These are phyloP conservation scores for Colletotrichum lindemuthianum DNA, from an alignment of 2,329 filamentous ascomycete species.

Conservation along the genomic window DNA sequence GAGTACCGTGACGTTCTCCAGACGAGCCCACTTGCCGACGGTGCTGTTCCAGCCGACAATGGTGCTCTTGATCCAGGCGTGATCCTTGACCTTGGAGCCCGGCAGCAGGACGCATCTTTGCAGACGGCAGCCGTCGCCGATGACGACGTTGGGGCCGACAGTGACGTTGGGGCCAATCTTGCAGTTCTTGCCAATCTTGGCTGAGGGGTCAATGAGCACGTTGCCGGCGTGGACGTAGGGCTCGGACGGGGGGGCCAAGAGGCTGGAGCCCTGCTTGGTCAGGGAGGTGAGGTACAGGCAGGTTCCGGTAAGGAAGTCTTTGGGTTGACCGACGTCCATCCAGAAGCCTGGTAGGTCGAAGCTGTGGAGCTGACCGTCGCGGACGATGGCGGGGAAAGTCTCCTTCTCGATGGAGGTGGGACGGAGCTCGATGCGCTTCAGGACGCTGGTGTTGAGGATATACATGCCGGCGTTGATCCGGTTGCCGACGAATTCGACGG, in stretches of 20 bases:
- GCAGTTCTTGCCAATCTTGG: slow-evolving; percentile 98
- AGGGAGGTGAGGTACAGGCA: slow-evolving; percentile 96
- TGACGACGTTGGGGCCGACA: slow-evolving; percentile 90
- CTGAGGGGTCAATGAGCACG: slow-evolving; percentile 91
- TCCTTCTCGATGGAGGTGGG: slow-evolving; percentile 99
- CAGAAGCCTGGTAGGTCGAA: slow-evolving; percentile 98
- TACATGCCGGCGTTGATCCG: slow-evolving; percentile 99
- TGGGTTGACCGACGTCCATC: slow-evolving; percentile 99
- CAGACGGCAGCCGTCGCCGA: slow-evolving; percentile 93
- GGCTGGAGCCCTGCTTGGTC: slow-evolving; percentile 88
- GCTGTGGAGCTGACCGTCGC: slow-evolving; percentile 90
- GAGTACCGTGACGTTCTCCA: slow-evolving; percentile 98
- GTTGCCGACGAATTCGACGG: slow-evolving; percentile 97
- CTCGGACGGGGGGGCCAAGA: slow-evolving; percentile 78
- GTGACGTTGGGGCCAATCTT: slow-evolving; percentile 97
- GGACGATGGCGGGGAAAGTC: slow-evolving; percentile 94
- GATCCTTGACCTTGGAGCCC: slow-evolving; percentile 95
- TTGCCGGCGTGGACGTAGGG: slow-evolving; percentile 92
- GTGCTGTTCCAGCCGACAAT: slow-evolving; percentile 99
- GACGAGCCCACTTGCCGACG: slow-evolving; percentile 92
- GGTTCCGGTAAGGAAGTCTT: slow-evolving; percentile 96
- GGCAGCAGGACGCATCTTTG: slow-evolving; percentile 92
- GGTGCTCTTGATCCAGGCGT: slow-evolving; percentile 98
- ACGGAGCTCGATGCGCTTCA: slow-evolving; percentile 92
- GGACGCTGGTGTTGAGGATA: slow-evolving; percentile 92